Conservation (phyloP, 2,329 filamentous ascomycete genomes). For the Aspergillus floridensis region DNA sequence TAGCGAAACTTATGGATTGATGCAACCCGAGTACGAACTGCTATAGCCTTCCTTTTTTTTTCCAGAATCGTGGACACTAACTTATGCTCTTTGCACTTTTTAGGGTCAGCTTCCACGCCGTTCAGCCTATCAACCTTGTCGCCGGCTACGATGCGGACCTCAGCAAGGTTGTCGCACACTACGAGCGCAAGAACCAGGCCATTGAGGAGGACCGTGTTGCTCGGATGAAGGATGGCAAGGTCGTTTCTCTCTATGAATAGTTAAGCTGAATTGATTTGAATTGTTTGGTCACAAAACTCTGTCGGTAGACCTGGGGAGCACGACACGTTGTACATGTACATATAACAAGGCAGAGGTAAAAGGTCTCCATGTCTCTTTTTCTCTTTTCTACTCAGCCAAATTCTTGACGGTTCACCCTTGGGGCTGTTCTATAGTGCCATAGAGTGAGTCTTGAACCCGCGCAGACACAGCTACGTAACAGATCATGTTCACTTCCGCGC, state of each 20-base stretch:
- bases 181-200: constrained; percentile 56
- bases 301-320: constrained; percentile 25
- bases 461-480: background rate
- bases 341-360: constrained; percentile 31
- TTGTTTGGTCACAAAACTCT: constrained; percentile 18
- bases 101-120: constrained; percentile 60
- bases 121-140: constrained; percentile 62
- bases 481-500: background rate
- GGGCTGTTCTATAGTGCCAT: background rate
- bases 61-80: background rate
- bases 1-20: constrained; percentile 52
- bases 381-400: constrained; percentile 18
- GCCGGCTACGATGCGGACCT: constrained; percentile 61
- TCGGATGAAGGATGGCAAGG: constrained; percentile 45
- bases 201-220: constrained; percentile 56
- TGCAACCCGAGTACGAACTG: constrained; percentile 62
- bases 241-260: constrained; percentile 45
- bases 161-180: constrained; percentile 60
- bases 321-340: constrained; percentile 38
- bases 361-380: constrained; percentile 27
- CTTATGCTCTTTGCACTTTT: constrained; percentile 11
- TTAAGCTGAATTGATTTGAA: constrained; percentile 20
- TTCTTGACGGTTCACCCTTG: background rate
- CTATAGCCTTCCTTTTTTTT: background rate
- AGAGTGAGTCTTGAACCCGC: background rate